These are phyloP conservation scores for Blastobotrys buckinghamii DNA, from an alignment of 1,139 yeast genomes.

Conservation along the genomic window DNA sequence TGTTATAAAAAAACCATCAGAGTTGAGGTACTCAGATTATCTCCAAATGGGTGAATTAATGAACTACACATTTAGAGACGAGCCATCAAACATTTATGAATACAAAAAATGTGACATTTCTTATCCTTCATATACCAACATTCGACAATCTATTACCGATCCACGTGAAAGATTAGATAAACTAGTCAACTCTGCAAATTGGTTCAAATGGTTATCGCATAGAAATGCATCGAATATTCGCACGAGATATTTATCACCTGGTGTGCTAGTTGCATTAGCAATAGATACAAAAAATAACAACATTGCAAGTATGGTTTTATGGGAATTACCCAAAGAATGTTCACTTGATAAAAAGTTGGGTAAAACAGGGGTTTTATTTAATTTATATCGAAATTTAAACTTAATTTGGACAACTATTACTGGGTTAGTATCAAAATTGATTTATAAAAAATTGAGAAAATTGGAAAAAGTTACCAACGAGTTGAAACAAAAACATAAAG, in stretches of 20 bases:
- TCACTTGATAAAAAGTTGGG: neutral
- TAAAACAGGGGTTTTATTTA: neutral
- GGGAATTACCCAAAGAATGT: neutral
- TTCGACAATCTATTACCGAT: neutral
- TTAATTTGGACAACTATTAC: no score
- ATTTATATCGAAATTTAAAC: neutral
- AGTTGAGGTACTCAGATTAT: neutral
- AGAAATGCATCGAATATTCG: neutral
- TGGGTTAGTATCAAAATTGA: no score
- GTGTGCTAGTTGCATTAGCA: neutral
- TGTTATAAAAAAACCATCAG: neutral
- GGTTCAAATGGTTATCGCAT: neutral
- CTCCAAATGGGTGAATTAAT: neutral
- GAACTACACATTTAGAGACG: neutral
- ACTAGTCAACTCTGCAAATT: neutral
- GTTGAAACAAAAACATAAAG: neutral
- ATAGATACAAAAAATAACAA: neutral
- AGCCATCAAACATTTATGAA: neutral
- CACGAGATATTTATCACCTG: neutral
- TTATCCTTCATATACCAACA: neutral
- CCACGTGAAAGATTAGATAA: neutral
- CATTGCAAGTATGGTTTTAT: neutral
- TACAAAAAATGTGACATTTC: no score
- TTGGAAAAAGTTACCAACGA: no score
- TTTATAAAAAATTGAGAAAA: neutral